A percentile compares a stretch with the other conserved stretches of the same genome.
phyloP scores from a whole-genome alignment of 2,329 filamentous ascomycete species.

The Rugonectria rugulosa region DNA sequence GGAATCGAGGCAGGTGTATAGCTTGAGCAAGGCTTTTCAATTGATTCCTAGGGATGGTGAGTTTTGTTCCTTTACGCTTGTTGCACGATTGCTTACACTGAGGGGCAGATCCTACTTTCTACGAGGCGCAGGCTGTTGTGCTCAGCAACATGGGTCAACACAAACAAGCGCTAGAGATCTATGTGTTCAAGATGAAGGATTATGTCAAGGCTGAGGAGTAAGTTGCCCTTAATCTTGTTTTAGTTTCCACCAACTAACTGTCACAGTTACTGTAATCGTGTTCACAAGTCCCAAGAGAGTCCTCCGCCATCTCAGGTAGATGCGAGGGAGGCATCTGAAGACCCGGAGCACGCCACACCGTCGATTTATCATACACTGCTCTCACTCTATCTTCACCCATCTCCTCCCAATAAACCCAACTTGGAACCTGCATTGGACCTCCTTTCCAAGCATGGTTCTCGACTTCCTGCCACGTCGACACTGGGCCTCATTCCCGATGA shows the following conservation, averaged over 20 bases:
- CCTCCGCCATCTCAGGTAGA: conserved; percentile 44
- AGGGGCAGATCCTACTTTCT: conserved; percentile 78
- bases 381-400: conserved; percentile 86
- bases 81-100: conserved; percentile 21
- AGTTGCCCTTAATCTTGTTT: conserved; percentile 40
- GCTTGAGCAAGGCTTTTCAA: conserved; percentile 77
- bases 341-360: conserved; percentile 61
- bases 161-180: conserved; percentile 95
- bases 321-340: conserved; percentile 44
- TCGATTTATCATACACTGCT: conserved; percentile 94
- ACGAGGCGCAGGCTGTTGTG: conserved; percentile 88
- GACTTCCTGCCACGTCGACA: conserved; percentile 86
- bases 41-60: conserved; percentile 81
- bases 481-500: conserved; percentile 84
- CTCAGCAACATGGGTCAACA: conserved; percentile 95
- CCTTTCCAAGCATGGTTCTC: conserved; percentile 90
- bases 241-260: conserved; percentile 28
- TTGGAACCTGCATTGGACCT: conserved; percentile 84
- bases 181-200: conserved; percentile 91
- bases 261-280: conserved; percentile 83
- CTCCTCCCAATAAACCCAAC: conserved; percentile 73
- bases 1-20: conserved; percentile 78
- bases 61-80: conserved; percentile 32
- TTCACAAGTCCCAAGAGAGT: conserved; percentile 70
- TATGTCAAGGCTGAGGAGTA: conserved; percentile 93